phyloP scores from a whole-genome alignment of 2,329 filamentous ascomycete genomes.

The Ciborinia camelliae region DNA sequence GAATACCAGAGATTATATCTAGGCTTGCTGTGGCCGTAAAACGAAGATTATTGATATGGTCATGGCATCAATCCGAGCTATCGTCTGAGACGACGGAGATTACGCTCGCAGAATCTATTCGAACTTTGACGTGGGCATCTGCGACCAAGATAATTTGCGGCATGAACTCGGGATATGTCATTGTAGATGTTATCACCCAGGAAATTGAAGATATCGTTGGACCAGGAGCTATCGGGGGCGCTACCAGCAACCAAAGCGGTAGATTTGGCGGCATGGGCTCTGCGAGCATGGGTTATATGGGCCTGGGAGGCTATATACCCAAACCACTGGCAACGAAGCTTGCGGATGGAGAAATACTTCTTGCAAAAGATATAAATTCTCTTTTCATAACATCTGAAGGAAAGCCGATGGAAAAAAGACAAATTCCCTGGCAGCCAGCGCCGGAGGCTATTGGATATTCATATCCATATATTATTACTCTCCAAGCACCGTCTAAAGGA shows the following conservation, averaged over 20 bases:
- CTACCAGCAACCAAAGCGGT: constrained; percentile 48
- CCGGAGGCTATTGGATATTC: constrained; percentile 94
- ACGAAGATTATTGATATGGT: constrained; percentile 84
- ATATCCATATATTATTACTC: constrained; percentile 88
- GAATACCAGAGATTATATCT: constrained; percentile 90
- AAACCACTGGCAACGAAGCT: constrained; percentile 84
- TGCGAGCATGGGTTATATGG: constrained; percentile 94
- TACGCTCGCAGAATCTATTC: constrained; percentile 75
- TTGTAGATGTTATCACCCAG: constrained; percentile 78
- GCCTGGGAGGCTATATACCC: constrained; percentile 85
- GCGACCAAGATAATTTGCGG: constrained; percentile 85
- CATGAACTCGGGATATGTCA: constrained; percentile 85
- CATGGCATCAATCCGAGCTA: constrained; percentile 93
- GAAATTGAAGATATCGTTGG: constrained; percentile 75
- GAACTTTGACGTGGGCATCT: constrained; percentile 86
- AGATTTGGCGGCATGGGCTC: constrained; percentile 81
- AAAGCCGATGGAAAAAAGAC: constrained; percentile 74
- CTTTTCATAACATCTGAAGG: constrained; percentile 85
- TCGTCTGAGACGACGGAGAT: constrained; percentile 71
- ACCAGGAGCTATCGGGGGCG: constrained; percentile 66
- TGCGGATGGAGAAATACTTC: constrained; percentile 75
- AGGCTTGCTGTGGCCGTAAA: constrained; percentile 90
- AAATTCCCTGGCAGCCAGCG: constrained; percentile 87
- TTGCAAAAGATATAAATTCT: constrained; percentile 98
- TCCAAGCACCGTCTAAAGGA: constrained; percentile 80